phyloP scores from a whole-genome alignment of 768 basidiomycete species.

The Leccinum ochraceum region DNA sequence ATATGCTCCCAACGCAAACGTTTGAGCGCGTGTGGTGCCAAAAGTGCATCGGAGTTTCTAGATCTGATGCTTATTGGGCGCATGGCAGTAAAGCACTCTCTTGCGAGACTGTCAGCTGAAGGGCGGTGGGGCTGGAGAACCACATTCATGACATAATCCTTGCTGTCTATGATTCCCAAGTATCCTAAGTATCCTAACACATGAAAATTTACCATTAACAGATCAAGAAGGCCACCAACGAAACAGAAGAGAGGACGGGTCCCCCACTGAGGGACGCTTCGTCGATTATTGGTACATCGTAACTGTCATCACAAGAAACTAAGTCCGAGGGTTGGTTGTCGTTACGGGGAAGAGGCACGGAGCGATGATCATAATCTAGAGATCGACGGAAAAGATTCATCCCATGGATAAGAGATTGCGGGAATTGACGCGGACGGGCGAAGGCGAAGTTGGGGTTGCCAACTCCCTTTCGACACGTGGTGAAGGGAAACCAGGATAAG shows the following conservation, averaged over 20 bases:
- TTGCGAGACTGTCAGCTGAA: neutral
- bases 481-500: conserved; percentile 76
- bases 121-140: neutral
- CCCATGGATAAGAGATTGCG: neutral
- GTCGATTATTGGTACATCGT: neutral
- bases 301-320: neutral
- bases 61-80: neutral
- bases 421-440: conserved; percentile 2
- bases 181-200: neutral
- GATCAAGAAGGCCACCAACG: neutral
- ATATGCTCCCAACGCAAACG: neutral
- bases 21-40: neutral
- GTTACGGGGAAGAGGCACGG: neutral
- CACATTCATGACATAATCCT: neutral
- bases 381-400: conserved; percentile 2
- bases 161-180: neutral
- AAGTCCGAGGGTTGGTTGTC: neutral
- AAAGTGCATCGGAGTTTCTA: neutral
- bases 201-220: neutral
- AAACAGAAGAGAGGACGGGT: neutral
- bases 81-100: neutral
- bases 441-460: conserved; percentile 78
- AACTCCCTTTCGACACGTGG: conserved; percentile 80
- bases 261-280: neutral
- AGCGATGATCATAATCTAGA: conserved; percentile 2